Evolutionary conservation across 257 asterid genomes (phyloP), one percentile per base, ranked within the genome.

Genomic region (Leonotis leonurus): DNA sequence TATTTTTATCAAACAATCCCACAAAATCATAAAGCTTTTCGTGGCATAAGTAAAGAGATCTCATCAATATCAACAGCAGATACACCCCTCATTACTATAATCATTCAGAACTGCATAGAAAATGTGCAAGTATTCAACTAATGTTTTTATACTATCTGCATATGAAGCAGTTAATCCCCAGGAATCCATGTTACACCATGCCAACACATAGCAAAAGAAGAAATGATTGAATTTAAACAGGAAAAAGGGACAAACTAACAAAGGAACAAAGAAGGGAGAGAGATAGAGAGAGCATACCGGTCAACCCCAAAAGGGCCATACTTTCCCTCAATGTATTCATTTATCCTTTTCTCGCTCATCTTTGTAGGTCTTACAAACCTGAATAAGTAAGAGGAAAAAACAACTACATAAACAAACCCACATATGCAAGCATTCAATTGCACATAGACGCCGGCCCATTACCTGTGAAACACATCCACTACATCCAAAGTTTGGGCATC

Each of bases 361-460:
- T 72, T 77, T 17, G 92, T 71, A 55, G 99, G 99, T 73, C 94
- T 81, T 27, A 93, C 99, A 71, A 93, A 93, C 92, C 99, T 93
- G 88, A 18, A 48, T 40, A 55, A 59, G 26, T 6, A 60, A 44
- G 20, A 52, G 43, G 14, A 61, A 4, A 24, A 8, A 0, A 5
- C 27, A 57, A 21, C n/a, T 33, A 33, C 1, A 33, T 33, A 18
- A 13, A 46, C 3, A 10, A 41, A n/a, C n/a, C n/a, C 25, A 72
- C 44, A 50, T 1, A 62, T 10, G n/a, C 51, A 3, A 6, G 13
- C 3, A 2, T 14, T 10, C 11, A 41, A 2, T 14, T 17, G 26
- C 41, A 37, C 10, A 30, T 9, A 3, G 54, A 32, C 4, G 67
- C 17, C 40, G 46, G 60, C n/a, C n/a, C n/a, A n/a, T 46, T 33